Percentiles rank a stretch among this genome's conserved stretches.
Evolutionary conservation across 441 rosid genomes (phyloP).

Genomic region (Flueggea neowawraea): DNA sequence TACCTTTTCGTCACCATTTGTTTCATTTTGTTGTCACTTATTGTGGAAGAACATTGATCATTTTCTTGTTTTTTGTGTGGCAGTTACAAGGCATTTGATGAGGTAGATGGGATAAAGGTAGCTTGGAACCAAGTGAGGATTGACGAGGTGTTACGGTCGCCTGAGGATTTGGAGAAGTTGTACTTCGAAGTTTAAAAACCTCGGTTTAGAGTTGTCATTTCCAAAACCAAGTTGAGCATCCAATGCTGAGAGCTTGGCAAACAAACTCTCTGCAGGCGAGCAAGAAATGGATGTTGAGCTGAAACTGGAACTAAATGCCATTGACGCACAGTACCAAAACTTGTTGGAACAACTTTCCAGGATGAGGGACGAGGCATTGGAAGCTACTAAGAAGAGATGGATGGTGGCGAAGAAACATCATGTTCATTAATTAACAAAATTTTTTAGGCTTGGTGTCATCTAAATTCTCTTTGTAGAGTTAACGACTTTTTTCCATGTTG

Average conservation of each 20-base stretch:
- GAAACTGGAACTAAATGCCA: slow-evolving; percentile 37
- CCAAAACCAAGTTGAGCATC: slow-evolving; percentile 23
- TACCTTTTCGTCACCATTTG: slow-evolving; percentile 5
- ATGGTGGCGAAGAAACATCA: slow-evolving; percentile 25
- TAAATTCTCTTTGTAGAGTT: slow-evolving; percentile 1
- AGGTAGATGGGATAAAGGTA: slow-evolving; percentile 66
- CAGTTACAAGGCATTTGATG: slow-evolving; percentile 74
- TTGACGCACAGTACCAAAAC: slow-evolving; percentile 39
- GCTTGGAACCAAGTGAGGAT: slow-evolving; percentile 76
- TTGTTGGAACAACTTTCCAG: slow-evolving; percentile 45
- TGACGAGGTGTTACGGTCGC: slow-evolving; percentile 53
- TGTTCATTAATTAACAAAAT: slow-evolving; percentile 15
- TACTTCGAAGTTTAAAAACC: slow-evolving; percentile 73
- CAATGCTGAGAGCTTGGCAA: slow-evolving; percentile 25
- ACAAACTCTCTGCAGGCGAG: slow-evolving; percentile 22
- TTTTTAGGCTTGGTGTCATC: neutral
- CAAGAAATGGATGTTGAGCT: slow-evolving; percentile 30
- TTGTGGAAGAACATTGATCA: neutral
- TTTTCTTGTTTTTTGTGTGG: slow-evolving; percentile 6
- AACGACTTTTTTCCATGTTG: neutral
- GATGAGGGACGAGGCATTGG: slow-evolving; percentile 47
- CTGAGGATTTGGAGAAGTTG: slow-evolving; percentile 52
- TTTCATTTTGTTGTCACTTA: neutral
- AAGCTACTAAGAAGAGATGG: slow-evolving; percentile 48
- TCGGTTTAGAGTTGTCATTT: slow-evolving; percentile 13